Evolutionary conservation across 2,329 filamentous ascomycete genomes (phyloP).

Genomic region (Lachnellula willkommii): DNA sequence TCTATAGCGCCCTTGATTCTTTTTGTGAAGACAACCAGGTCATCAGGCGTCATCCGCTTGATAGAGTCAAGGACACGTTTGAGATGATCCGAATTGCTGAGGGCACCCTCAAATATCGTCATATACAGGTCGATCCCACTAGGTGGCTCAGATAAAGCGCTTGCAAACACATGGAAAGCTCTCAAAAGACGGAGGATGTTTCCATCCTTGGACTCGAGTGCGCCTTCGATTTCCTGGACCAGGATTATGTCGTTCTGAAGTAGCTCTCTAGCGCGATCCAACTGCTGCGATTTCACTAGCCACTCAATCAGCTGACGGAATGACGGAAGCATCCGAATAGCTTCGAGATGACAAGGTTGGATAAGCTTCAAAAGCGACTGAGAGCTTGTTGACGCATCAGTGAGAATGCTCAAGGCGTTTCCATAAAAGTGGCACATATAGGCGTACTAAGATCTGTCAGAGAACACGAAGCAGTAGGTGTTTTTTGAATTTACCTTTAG

Average conservation of each 20-base stretch:
- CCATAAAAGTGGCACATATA: conserved; percentile 86
- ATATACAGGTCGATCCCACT: conserved; percentile 50
- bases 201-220: conserved; percentile 33
- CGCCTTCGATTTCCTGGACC: conserved; percentile 36
- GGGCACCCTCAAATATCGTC: conserved; percentile 49
- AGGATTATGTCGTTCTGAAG: conserved; percentile 58
- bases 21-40: conserved; percentile 39
- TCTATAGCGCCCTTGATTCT: conserved; percentile 34
- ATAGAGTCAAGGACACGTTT: conserved; percentile 41
- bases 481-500: conserved; percentile 48
- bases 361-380: conserved; percentile 34
- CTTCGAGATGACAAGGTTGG: conserved; percentile 58
- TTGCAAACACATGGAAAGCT: conserved; percentile 43
- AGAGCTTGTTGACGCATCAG: conserved; percentile 34
- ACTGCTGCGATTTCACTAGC: conserved; percentile 39
- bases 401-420: conserved; percentile 65
- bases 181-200: conserved; percentile 43
- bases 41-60: conserved; percentile 53
- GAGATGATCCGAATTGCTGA: conserved; percentile 50
- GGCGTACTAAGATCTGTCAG: conserved; percentile 52
- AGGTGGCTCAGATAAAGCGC: conserved; percentile 10
- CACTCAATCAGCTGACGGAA: conserved; percentile 54
- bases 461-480: neutral
- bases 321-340: conserved; percentile 62
- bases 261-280: conserved; percentile 44